Evolutionary conservation across 2,329 filamentous ascomycete species (phyloP), one percentile per base, ranked within the genome.

Genomic region (Aspergillus udagawae): DNA sequence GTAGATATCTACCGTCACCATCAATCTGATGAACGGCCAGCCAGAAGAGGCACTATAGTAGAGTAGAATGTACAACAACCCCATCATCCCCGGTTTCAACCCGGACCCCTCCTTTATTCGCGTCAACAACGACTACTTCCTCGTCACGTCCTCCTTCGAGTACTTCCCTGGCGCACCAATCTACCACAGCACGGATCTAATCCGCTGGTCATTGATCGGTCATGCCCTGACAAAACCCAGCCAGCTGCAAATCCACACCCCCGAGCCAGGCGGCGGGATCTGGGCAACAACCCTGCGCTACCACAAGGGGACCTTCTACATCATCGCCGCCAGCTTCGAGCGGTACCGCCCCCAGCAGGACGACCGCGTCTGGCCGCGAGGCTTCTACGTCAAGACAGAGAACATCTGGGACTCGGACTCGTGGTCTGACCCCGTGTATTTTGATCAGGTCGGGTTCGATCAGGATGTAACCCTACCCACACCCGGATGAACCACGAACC

Each of bases 101-200:
- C 83, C 84, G 5, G 85, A 87, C 60, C 84, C 85, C 0, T 85
- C 83, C 0, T 77, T 83, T 42, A 61, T 82, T 10, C 73, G 80
- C 3, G 78, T 82, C 21, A 73, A 72, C 7, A 62, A 75, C 45
- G 79, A 82, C 63, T 87, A 81, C 66, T 87, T 82, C 67, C 77
- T 87, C 28, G 81, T 80, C 41, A 86, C 83, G 3, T 86, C 84
- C 0, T 83, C 82, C 0, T 87, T 87, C 56, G 84, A 87, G 66
- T 84, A 79, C 67, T 86, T 84, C 58, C 84, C 84, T 0, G 83
- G 83, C 3, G 80, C 80, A n/a, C 81, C 83, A 14, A 83, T 87
- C 56, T 85, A 86, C 63, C 78, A 83, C 27, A 84, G 81, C 21
- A 80, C 71, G 8, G 77, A 80, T 60, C 64, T 79, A 38, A 69